These are phyloP conservation scores for Yamadazyma paraphyllophila DNA, from an alignment of 805 yeast genomes.

Conservation along the genomic window DNA sequence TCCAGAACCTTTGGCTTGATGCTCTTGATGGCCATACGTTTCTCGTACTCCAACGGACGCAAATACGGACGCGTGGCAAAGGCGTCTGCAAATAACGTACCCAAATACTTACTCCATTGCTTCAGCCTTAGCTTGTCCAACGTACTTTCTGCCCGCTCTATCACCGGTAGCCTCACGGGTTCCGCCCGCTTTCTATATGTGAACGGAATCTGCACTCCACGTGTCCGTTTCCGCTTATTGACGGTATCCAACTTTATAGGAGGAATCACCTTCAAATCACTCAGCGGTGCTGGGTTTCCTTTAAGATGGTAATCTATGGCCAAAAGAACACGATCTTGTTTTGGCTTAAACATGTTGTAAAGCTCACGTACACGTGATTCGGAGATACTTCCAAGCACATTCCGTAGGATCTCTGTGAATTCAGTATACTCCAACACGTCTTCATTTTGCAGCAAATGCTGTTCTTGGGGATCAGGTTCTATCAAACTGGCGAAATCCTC, in stretches of 20 bases:
- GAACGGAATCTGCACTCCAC: slow-evolving; percentile 15
- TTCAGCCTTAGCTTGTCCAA: slow-evolving; percentile 7
- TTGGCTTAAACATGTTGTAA: slow-evolving; percentile 3
- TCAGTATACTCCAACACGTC: not conserved
- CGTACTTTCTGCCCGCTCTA: not conserved
- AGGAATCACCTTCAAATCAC: slow-evolving; percentile 10
- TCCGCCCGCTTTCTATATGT: slow-evolving; percentile 11
- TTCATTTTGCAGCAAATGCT: not conserved
- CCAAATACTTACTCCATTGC: slow-evolving; percentile 47
- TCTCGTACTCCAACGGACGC: slow-evolving; percentile 44
- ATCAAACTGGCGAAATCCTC: too few relatives aligned
- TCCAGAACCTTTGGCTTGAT: slow-evolving; percentile 24
- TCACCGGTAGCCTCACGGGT: not conserved
- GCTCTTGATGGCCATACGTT: slow-evolving; percentile 36
- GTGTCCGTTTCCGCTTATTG: slow-evolving; percentile 13
- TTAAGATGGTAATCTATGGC: slow-evolving; percentile 12
- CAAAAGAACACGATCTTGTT: slow-evolving; percentile 9
- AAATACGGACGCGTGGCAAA: slow-evolving; percentile 71
- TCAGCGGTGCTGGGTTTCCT: not conserved
- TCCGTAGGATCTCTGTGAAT: not conserved
- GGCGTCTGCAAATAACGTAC: slow-evolving; percentile 58
- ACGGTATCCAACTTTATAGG: slow-evolving; percentile 13
- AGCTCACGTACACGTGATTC: not conserved
- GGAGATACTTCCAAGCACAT: slow-evolving; percentile 5
- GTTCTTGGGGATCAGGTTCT: too few relatives aligned